phyloP scores from a whole-genome alignment of 2,329 filamentous ascomycete genomes.

The Phialophora macrospora region DNA sequence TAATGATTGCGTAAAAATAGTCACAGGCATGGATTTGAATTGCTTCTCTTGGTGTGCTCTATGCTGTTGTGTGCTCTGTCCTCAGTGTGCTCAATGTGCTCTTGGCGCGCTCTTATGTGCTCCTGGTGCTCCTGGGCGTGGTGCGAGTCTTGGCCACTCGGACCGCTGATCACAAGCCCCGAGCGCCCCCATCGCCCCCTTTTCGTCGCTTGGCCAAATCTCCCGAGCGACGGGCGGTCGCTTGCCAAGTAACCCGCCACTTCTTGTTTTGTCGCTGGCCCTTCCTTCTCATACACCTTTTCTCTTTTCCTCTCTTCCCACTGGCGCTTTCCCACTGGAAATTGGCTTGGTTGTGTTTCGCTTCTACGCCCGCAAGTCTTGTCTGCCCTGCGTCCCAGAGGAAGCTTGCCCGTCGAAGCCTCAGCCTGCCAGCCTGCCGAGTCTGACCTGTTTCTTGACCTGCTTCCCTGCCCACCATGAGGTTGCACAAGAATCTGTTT shows the following conservation, averaged over 20 bases:
- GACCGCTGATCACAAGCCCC: not conserved
- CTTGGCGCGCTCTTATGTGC: too few relatives aligned
- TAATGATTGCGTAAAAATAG: conserved; percentile 4
- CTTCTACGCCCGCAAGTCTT: not conserved
- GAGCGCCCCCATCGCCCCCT: not conserved
- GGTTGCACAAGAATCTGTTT: conserved; percentile 8
- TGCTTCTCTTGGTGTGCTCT: not conserved
- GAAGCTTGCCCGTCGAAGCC: not conserved
- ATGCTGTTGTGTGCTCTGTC: too few relatives aligned
- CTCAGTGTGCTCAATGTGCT: too few relatives aligned
- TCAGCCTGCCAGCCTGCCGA: not conserved
- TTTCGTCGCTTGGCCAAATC: conserved; percentile 22
- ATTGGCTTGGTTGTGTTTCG: conserved; percentile 5
- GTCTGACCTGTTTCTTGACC: not conserved
- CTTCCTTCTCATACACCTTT: not conserved
- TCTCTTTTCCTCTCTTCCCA: not conserved
- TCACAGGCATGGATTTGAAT: not conserved
- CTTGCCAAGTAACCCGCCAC: conserved; percentile 10
- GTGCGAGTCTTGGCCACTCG: not conserved
- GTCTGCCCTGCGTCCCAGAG: not conserved
- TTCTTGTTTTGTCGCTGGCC: not conserved
- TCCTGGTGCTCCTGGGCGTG: too few relatives aligned
- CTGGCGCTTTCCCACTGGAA: not conserved
- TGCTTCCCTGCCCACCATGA: not conserved
- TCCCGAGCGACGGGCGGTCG: conserved; percentile 10